Conservation (phyloP, 208 protist genomes). For the Endotrypanum monterogeii region DNA sequence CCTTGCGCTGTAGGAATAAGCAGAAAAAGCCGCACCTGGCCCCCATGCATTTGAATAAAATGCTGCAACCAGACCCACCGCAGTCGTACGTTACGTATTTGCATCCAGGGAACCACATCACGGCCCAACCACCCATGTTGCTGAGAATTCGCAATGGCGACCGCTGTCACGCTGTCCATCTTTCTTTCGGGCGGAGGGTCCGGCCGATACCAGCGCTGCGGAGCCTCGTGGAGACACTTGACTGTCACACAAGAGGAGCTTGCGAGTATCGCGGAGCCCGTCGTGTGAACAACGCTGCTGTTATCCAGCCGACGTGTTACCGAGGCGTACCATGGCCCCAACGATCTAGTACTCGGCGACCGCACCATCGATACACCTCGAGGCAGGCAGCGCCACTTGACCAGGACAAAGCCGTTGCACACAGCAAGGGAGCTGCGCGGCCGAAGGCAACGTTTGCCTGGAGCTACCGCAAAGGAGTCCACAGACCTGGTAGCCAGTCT, state of each 20-base stretch:
- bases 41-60: constrained; percentile 26
- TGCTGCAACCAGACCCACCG: constrained; percentile 39
- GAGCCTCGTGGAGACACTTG: not conserved
- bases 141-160: not conserved
- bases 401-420: constrained; percentile 28
- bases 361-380: not conserved
- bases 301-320: not conserved
- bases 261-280: not conserved
- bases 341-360: not conserved
- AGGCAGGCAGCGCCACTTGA: constrained; percentile 20
- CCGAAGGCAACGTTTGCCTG: not conserved
- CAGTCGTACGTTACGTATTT: constrained; percentile 21
- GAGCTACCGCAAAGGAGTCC: not conserved
- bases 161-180: not conserved
- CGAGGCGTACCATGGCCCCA: not conserved
- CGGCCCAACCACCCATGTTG: constrained; percentile 14
- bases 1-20: not conserved
- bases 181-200: not conserved
- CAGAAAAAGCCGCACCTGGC: constrained; percentile 22
- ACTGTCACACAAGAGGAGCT: not conserved
- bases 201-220: constrained; percentile 6
- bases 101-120: constrained; percentile 28
- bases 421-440: constrained; percentile 3
- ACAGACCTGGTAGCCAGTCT: not conserved
- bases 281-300: not conserved